Base-by-base conservation (phyloP, 2,329 filamentous ascomycete genomes). In the Fusarium sp. region DNA sequence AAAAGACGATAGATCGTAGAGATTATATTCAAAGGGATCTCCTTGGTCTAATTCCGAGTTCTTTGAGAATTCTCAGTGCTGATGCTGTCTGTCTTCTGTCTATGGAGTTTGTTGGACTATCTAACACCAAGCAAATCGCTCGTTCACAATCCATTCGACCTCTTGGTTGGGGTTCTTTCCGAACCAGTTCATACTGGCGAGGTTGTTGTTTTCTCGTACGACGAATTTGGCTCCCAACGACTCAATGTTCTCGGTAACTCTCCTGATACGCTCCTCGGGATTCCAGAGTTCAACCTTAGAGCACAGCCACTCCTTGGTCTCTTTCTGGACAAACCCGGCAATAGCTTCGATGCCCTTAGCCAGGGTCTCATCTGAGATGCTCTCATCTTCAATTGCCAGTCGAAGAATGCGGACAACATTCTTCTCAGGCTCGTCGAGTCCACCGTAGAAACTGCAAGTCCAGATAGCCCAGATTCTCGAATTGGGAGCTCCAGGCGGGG, bases 221-320 rank as follows among this genome's bases (percentile, higher is more conserved):
- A 88, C 83, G 61, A 82, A 81, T 30, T 81, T 76, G 58, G 87
- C 82, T 22, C 85, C 77, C 18, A 93, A 72, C 11, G 83, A 84
- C 4, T 82, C 79, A 16, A 71, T 72, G 27, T 74, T 76, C 41
- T 83, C 79, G 2, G 90, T 79, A 42, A 91, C 73, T 18, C 78
- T 67, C 76, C 77, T 77, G 27, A 90, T 77, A 67, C 85, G 74
- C 9, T 87, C 82, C 6, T 86, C 86, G 0, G 94, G 94, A 76
- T 96, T 97, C 95, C 95, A 98, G 54, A 95, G 83, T 77, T 94
- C 87, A 6, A 97, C 88, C 47, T 88, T 85, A 42, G 85, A 83
- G 81, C 93, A 88, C 46, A 87, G 83, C 91, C 93, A 97, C 60
- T 88, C 83, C 5, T 83, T 80, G 3, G 94, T 94, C 79, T 97